Evolutionary conservation across 2,329 filamentous ascomycete species (phyloP), one percentile per base, ranked within the genome.

Genomic region (Ophiocordyceps sinensis): DNA sequence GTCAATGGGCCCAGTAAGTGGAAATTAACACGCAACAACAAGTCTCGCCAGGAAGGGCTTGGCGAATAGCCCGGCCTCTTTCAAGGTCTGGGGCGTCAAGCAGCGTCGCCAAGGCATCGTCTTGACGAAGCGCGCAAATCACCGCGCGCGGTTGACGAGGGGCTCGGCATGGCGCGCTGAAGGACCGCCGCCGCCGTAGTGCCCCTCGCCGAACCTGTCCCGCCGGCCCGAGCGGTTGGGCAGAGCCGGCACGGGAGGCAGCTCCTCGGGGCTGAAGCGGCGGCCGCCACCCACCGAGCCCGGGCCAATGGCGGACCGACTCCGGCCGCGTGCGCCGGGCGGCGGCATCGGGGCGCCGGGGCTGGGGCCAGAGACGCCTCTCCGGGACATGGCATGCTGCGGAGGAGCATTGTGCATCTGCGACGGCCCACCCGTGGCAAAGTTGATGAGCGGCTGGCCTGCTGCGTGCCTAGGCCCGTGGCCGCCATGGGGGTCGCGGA

Each of bases 401-500:
- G 40, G 36, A 14, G 38, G 37, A 8, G 28, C 41, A 17, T 44
- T 38, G 12, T 38, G 43, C 13, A 34, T 36, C n/a, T 43, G 45
- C 14, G 40, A 38, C 9, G 49, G 45, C 26, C 50, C 53, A 9
- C 59, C 50, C 40, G 53, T 63, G 11, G 67, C 68, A 39, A 66
- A 61, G 40, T 70, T 66, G 37, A 73, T 66, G 1, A 73, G 58
- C 10, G 65, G 67, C 11, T 62, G 58, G 15, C 53, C 49, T 5
- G 47, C 39, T 0, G 62, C 58, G 4, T 59, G 58, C 12, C 58
- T 61, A n/a, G 69, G 57, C 17, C 65, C 66, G 36, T 60, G 62
- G 4, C 74, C 75, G 4, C 74, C 75, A 44, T 69, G 70, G 14
- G 69, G 65, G 38, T 72, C 70, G 37, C 64, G 66, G 41, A 64